These are phyloP conservation scores for Astrocystis sublimbata DNA, from an alignment of 495 filamentous ascomycete genomes.

Conservation along the genomic window DNA sequence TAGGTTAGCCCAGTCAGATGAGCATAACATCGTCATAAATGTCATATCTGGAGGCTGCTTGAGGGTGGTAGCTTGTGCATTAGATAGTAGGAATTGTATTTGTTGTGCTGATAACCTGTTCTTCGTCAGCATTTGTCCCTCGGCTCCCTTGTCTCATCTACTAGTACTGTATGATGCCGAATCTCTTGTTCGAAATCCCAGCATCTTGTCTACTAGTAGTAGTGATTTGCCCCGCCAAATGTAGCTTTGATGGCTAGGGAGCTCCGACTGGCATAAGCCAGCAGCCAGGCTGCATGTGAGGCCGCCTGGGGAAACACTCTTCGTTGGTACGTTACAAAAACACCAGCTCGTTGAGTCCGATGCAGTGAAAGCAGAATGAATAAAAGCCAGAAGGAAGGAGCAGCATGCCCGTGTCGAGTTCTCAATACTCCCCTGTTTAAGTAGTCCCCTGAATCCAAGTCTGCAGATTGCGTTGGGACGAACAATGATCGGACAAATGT, in stretches of 20 bases:
- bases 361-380: neutral
- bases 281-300: neutral
- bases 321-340: no score
- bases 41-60: no score
- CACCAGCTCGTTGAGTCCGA: neutral
- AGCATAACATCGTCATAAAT: slow-evolving; percentile 1
- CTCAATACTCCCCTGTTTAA: no score
- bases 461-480: no score
- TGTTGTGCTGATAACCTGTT: neutral
- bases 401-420: no score
- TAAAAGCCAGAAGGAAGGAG: neutral
- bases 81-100: no score
- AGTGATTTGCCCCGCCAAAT: neutral
- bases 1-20: neutral
- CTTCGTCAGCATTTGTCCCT: neutral
- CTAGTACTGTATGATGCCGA: neutral
- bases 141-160: neutral
- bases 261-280: no score
- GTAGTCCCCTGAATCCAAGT: no score
- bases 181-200: neutral
- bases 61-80: no score
- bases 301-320: neutral
- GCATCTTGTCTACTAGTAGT: neutral
- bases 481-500: neutral
- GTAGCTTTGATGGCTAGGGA: neutral